These are phyloP conservation scores for Tulasnella calospora DNA, from an alignment of 768 basidiomycete genomes.

Conservation along the genomic window DNA sequence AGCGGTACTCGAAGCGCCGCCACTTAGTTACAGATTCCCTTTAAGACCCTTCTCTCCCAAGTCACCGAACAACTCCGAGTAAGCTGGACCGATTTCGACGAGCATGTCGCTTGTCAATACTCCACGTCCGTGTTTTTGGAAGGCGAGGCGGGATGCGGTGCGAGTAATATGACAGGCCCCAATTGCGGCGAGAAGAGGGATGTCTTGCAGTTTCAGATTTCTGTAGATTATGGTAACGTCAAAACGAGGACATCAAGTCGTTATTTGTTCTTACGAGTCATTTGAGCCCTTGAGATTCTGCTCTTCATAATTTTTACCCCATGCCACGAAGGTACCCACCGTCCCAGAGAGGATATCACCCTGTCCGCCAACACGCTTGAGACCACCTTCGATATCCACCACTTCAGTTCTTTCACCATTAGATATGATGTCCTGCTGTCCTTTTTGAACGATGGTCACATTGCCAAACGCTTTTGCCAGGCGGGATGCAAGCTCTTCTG, in stretches of 20 bases:
- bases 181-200: slow-evolving; percentile 80
- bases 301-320: slow-evolving; percentile 90
- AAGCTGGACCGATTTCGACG: slow-evolving; percentile 55
- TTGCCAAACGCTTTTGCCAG: slow-evolving; percentile 77
- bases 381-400: slow-evolving; percentile 68
- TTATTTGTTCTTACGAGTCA: slow-evolving; percentile 41
- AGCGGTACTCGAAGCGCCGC: background rate
- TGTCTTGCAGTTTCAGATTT: slow-evolving; percentile 36
- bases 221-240: background rate
- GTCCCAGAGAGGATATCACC: slow-evolving; percentile 89
- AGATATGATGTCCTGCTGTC: slow-evolving; percentile 73
- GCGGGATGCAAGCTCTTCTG: slow-evolving; percentile 55
- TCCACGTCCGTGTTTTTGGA: slow-evolving; percentile 66
- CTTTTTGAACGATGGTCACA: slow-evolving; percentile 88
- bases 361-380: slow-evolving; percentile 93
- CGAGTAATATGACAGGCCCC: slow-evolving; percentile 88
- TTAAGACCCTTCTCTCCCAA: slow-evolving; percentile 28
- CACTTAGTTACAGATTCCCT: slow-evolving; percentile 15
- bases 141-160: slow-evolving; percentile 71
- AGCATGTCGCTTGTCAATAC: slow-evolving; percentile 77
- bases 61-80: slow-evolving; percentile 65
- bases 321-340: slow-evolving; percentile 86
- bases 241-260: background rate
- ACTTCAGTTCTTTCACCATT: slow-evolving; percentile 58
- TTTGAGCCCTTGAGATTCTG: slow-evolving; percentile 45